Conservation (phyloP, 768 basidiomycete species). For the Multifurca ochricompacta region DNA sequence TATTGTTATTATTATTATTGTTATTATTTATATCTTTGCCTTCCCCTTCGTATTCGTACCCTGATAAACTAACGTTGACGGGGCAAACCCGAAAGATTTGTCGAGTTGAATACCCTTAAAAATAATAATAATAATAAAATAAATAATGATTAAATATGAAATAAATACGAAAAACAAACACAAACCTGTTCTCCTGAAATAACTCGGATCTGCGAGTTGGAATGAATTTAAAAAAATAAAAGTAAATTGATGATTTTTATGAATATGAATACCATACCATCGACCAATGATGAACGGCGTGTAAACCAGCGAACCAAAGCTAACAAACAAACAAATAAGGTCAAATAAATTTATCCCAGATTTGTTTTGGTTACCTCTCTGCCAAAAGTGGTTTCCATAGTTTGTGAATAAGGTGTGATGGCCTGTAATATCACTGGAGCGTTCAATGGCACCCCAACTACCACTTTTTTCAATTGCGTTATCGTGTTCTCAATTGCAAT, state of each 20-base stretch:
- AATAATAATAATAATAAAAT: background rate
- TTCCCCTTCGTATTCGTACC: slow-evolving; percentile 59
- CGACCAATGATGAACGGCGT: slow-evolving; percentile 88
- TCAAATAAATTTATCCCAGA: background rate
- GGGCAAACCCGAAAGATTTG: slow-evolving; percentile 80
- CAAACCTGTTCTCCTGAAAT: slow-evolving; percentile 77
- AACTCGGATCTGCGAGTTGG: slow-evolving; percentile 55
- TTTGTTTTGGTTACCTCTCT: slow-evolving; percentile 48
- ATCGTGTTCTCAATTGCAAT: slow-evolving; percentile 50
- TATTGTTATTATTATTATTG: too few species aligned
- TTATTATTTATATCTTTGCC: slow-evolving; percentile 54
- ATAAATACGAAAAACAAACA: background rate
- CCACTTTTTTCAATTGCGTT: slow-evolving; percentile 44
- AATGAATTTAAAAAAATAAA: too few species aligned
- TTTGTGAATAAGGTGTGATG: slow-evolving; percentile 69
- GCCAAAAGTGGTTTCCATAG: slow-evolving; percentile 73
- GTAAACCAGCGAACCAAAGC: slow-evolving; percentile 82
- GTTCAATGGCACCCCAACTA: slow-evolving; percentile 42
- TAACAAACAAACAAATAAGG: slow-evolving; percentile 24
- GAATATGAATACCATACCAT: slow-evolving; percentile 45
- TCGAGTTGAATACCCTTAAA: slow-evolving; percentile 55
- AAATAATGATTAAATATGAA: background rate
- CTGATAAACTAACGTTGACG: slow-evolving; percentile 73
- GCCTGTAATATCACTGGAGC: slow-evolving; percentile 67
- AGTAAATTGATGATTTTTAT: too few species aligned